Conservation (phyloP, 257 asterid genomes). For the Nicotiana noctiflora region DNA sequence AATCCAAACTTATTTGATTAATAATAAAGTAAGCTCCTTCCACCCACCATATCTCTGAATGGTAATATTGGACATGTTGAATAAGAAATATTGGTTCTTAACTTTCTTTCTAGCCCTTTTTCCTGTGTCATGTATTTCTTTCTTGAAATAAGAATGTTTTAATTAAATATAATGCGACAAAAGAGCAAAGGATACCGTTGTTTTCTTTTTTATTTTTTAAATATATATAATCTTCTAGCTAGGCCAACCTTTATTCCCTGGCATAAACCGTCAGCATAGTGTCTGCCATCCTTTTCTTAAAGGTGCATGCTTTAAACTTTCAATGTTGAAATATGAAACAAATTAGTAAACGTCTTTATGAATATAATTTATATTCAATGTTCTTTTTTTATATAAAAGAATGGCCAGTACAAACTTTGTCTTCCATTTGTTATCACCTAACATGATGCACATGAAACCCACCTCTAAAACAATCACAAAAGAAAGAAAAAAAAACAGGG, state of each 20-base stretch:
- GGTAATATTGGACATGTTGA: no score
- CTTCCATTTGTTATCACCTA: background rate
- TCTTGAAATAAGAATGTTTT: background rate
- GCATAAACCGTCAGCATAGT: conserved; percentile 13
- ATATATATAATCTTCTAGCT: background rate
- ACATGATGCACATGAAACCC: conserved; percentile 16
- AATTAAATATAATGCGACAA: background rate
- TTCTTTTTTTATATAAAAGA: background rate
- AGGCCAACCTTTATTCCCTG: conserved; percentile 9
- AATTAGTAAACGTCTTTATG: background rate
- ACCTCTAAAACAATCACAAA: background rate
- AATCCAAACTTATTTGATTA: no score
- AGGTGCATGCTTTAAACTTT: background rate
- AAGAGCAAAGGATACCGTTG: background rate
- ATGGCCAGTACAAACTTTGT: background rate
- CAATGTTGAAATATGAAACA: background rate
- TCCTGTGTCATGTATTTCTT: background rate
- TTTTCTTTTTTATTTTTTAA: background rate
- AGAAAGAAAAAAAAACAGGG: background rate
- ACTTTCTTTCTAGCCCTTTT: background rate
- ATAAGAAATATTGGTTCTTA: no score
- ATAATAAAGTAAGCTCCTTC: no score
- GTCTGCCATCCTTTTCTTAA: conserved; percentile 5
- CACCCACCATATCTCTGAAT: no score
- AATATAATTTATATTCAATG: background rate